These are phyloP conservation scores for Cadophora sp. DNA, from an alignment of 2,329 filamentous ascomycete genomes.

Conservation along the genomic window DNA sequence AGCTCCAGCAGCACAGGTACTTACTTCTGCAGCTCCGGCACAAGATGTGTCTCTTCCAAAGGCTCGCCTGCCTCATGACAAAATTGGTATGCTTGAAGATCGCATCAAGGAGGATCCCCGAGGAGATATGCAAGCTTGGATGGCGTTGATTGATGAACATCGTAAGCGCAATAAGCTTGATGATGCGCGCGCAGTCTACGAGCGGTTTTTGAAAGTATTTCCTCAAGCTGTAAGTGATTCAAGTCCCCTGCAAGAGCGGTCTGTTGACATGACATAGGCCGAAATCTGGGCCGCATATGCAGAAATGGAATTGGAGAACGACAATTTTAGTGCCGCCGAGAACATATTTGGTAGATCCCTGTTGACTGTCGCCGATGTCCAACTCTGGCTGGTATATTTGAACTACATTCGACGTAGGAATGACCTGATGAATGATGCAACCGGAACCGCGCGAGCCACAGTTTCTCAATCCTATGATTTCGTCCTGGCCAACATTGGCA, in stretches of 20 bases:
- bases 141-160: slow-evolving; percentile 84
- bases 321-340: slow-evolving; percentile 82
- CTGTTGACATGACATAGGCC: slow-evolving; percentile 64
- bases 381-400: slow-evolving; percentile 91
- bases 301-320: slow-evolving; percentile 86
- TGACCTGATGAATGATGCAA: slow-evolving; percentile 81
- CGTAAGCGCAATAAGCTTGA: slow-evolving; percentile 82
- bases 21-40: slow-evolving; percentile 38
- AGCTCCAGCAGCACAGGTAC: slow-evolving; percentile 35
- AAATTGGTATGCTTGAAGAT: slow-evolving; percentile 70
- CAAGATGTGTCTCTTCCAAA: slow-evolving; percentile 41
- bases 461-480: slow-evolving; percentile 91
- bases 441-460: slow-evolving; percentile 76
- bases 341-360: slow-evolving; percentile 83
- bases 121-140: slow-evolving; percentile 92
- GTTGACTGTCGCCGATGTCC: slow-evolving; percentile 79
- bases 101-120: slow-evolving; percentile 91
- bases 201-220: slow-evolving; percentile 86
- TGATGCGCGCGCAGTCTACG: slow-evolving; percentile 79
- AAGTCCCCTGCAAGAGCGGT: slow-evolving; percentile 15
- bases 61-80: slow-evolving; percentile 46
- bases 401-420: slow-evolving; percentile 94
- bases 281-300: slow-evolving; percentile 91
- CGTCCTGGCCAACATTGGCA: slow-evolving; percentile 85
- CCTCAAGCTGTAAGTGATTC: slow-evolving; percentile 80